Evolutionary conservation across 257 asterid species (phyloP).

Genomic region (Phtheirospermum japonicum): DNA sequence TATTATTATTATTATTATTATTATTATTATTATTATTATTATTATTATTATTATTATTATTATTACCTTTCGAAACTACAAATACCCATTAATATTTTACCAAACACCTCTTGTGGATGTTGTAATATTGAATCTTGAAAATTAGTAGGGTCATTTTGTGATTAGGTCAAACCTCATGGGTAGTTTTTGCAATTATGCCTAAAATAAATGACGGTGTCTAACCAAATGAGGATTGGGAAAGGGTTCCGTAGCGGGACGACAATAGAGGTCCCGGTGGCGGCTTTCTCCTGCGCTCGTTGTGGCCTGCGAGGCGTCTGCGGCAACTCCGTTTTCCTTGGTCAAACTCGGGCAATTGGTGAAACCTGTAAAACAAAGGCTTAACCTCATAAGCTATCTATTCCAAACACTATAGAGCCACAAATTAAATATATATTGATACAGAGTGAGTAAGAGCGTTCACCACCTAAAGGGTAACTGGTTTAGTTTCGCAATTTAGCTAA

Average conservation of each 20-base stretch:
- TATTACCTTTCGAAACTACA: too few species aligned
- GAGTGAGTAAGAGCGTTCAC: too few species aligned
- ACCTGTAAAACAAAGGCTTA: conserved; percentile 45
- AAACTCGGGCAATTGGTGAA: conserved; percentile 77
- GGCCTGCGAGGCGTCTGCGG: conserved; percentile 88
- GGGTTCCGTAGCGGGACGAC: conserved; percentile 46
- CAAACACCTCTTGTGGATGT: too few species aligned
- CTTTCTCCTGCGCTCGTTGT: conserved; percentile 84
- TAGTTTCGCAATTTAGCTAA: background rate
- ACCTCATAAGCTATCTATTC: too few species aligned
- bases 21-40: too few species aligned
- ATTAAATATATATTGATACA: too few species aligned
- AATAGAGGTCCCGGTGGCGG: conserved; percentile 58
- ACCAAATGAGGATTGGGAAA: conserved; percentile 41
- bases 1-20: too few species aligned
- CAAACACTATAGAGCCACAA: too few species aligned
- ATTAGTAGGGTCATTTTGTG: background rate
- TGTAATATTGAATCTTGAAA: background rate
- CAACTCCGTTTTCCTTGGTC: conserved; percentile 90
- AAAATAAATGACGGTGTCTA: conserved; percentile 17
- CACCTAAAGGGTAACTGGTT: background rate
- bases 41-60: too few species aligned
- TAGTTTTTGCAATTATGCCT: background rate
- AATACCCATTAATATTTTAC: too few species aligned
- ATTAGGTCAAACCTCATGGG: background rate